These are phyloP conservation scores for Scolecobasidium constrictum DNA, from an alignment of 2,329 filamentous ascomycete species.

Conservation along the genomic window DNA sequence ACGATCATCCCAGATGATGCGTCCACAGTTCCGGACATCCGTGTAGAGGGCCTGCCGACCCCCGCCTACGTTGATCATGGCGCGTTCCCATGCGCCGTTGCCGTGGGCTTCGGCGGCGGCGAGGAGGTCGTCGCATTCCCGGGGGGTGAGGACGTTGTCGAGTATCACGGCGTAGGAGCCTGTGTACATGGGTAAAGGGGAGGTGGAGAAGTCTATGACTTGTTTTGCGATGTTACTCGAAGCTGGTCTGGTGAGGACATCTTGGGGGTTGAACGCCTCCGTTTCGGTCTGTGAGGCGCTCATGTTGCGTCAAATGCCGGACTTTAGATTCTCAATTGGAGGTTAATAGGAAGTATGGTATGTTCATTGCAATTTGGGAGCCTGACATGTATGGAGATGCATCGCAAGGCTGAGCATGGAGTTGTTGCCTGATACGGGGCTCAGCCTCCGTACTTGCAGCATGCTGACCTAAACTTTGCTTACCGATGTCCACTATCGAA, in stretches of 20 bases:
- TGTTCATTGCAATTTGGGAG: too few species aligned
- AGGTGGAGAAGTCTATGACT: conserved; percentile 43
- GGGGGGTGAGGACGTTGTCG: conserved; percentile 50
- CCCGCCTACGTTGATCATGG: conserved; percentile 55
- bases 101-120: conserved; percentile 38
- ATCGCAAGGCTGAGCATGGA: too few species aligned
- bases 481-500: too few species aligned
- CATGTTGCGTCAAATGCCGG: too few species aligned
- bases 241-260: conserved; percentile 37
- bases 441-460: too few species aligned
- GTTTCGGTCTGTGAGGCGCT: not conserved
- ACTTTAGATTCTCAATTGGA: too few species aligned
- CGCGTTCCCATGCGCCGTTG: conserved; percentile 49
- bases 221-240: conserved; percentile 34
- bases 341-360: too few species aligned
- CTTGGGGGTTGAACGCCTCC: conserved; percentile 7
- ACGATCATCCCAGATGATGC: conserved; percentile 63
- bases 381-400: too few species aligned
- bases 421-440: too few species aligned
- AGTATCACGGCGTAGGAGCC: conserved; percentile 49
- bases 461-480: too few species aligned
- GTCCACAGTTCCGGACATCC: conserved; percentile 57
- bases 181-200: conserved; percentile 41
- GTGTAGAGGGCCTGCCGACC: conserved; percentile 48
- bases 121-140: conserved; percentile 51